Conservation (phyloP, 441 rosid species). For the Macaranga tanarius region DNA sequence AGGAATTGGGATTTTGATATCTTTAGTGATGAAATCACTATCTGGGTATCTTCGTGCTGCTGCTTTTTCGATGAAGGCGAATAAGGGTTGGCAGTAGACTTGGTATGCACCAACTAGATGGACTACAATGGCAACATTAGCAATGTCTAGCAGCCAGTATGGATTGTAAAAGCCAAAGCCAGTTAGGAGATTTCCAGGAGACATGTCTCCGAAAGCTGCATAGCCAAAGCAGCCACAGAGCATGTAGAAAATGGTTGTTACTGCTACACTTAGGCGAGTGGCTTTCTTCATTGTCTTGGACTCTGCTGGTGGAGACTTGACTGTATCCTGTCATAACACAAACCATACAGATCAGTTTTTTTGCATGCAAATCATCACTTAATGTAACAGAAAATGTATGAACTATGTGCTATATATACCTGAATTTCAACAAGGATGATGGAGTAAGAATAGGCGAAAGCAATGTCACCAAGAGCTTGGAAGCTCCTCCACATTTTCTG, state of each 20-base stretch:
- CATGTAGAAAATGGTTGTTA: constrained; percentile 79
- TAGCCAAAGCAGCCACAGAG: constrained; percentile 85
- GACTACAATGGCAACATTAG: constrained; percentile 70
- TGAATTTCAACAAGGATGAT: constrained; percentile 82
- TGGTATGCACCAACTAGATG: constrained; percentile 86
- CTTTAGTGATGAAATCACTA: constrained; percentile 51
- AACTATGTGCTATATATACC: constrained; percentile 27
- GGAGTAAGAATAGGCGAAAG: constrained; percentile 84
- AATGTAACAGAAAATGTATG: background rate
- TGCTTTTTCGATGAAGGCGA: constrained; percentile 60
- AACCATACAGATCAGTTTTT: background rate
- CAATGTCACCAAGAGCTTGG: constrained; percentile 82
- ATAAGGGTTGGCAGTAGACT: constrained; percentile 76
- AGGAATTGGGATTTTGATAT: constrained; percentile 46
- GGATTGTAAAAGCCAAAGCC: constrained; percentile 84
- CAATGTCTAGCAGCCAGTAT: constrained; percentile 79
- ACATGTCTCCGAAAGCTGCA: constrained; percentile 74
- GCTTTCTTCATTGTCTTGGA: constrained; percentile 77
- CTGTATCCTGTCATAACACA: constrained; percentile 50
- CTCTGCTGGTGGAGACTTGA: constrained; percentile 77
- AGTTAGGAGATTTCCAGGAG: constrained; percentile 77
- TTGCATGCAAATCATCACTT: background rate
- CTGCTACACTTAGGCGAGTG: constrained; percentile 52
- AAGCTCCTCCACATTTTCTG: constrained; percentile 79
- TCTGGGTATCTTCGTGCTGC: constrained; percentile 48